Evolutionary conservation across 73 alveolate genomes (phyloP), one percentile per base, ranked within the genome.

Genomic region (Paramecium sexaurelia): DNA sequence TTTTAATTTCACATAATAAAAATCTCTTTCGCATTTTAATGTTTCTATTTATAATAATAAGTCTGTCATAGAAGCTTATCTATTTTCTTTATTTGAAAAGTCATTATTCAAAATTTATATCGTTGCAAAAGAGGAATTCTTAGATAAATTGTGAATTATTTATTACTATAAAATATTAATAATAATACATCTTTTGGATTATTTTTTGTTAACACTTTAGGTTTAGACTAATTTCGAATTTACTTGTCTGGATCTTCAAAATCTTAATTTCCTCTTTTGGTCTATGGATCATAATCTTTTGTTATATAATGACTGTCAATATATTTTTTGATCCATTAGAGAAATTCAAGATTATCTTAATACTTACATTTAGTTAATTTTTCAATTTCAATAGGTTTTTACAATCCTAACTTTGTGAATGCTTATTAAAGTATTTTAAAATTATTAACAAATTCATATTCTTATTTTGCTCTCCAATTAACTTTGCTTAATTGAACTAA

Each of bases 401-500:
- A 26, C 6, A 88, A 37, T 71, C 94, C 94, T n/a, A 88, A 61
- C 27, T 88, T 88, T 1, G 94, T 88, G 22, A 88, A 68, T 41
- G 84, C 11, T 47, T 88, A 69, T 68, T 88, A 19, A 0, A 88
- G 36, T 8, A 88, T 82, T 47, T 88, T 88, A 82, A 88, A 88
- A 68, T 88, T 88, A 51, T 41, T 88, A 45, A 88, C 94, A 43
- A 68, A 88, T n/a, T 88, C 94, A 43, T 88, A 88, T 55, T 88
- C 94, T 24, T 68, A 47, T 19, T 88, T 88, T 1, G 94, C 94
- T 88, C 55, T 88, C 94, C 94, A 88, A 69, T 88, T 88, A 3
- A 88, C 90, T 68, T 88, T 88, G 26, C 17, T n/a, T 40, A 88
- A 33, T 22, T 32, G 43, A 13, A 67, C 75, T 67, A 37, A 20